These are phyloP conservation scores for Thraustochytrium striatum DNA, from an alignment of 352 stramenopile species.

Conservation along the genomic window DNA sequence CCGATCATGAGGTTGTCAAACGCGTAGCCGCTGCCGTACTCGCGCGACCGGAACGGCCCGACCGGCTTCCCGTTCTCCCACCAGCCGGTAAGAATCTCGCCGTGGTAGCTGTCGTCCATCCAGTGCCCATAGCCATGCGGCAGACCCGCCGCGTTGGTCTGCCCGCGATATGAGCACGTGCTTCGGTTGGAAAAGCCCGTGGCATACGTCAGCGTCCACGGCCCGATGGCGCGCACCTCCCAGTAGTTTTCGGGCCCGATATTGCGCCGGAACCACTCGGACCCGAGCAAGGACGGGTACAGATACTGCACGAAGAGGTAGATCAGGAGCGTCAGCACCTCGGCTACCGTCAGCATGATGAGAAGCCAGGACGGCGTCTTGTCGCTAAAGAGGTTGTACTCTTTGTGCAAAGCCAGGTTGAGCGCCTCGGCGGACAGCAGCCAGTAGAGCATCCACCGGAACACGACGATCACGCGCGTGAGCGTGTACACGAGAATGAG, in stretches of 20 bases:
- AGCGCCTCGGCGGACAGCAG: slow-evolving; percentile 66
- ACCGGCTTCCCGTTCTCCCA: slow-evolving; percentile 68
- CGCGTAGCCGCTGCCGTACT: slow-evolving; percentile 68
- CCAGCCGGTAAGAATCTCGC: slow-evolving; percentile 65
- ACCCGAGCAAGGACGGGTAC: slow-evolving; percentile 64
- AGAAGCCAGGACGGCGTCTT: slow-evolving; percentile 52
- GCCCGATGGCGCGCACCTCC: slow-evolving; percentile 55
- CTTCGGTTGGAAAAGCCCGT: slow-evolving; percentile 51
- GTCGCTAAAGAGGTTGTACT: slow-evolving; percentile 55
- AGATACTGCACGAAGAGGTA: slow-evolving; percentile 67
- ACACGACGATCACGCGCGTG: slow-evolving; percentile 62
- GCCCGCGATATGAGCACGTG: slow-evolving; percentile 65
- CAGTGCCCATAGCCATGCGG: slow-evolving; percentile 69
- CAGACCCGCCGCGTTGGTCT: slow-evolving; percentile 60
- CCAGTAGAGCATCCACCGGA: slow-evolving; percentile 76
- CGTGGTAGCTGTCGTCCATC: slow-evolving; percentile 67
- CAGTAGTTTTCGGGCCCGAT: slow-evolving; percentile 60
- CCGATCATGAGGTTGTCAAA: slow-evolving; percentile 70
- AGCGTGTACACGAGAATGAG: slow-evolving; percentile 57
- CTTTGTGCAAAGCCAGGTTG: slow-evolving; percentile 60
- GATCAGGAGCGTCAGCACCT: slow-evolving; percentile 60
- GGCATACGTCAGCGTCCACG: slow-evolving; percentile 51
- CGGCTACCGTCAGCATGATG: slow-evolving; percentile 55
- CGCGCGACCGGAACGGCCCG: slow-evolving; percentile 68
- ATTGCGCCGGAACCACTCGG: slow-evolving; percentile 55